A percentile compares a stretch with the other conserved stretches of the same genome.
Evolutionary conservation across 805 yeast genomes (phyloP).

Genomic region (Metschnikowia shivogae): DNA sequence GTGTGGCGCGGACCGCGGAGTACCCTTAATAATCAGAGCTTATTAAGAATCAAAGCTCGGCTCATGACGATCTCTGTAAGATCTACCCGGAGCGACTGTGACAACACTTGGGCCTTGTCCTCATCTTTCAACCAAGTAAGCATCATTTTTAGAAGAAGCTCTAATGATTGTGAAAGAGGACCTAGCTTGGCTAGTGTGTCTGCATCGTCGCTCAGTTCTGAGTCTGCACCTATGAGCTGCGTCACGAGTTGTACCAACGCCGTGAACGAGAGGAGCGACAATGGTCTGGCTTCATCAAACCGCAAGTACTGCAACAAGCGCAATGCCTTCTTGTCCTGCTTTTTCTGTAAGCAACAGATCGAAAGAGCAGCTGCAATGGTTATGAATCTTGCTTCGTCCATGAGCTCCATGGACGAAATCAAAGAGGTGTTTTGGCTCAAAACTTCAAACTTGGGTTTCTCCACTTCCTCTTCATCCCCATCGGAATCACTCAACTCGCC

Average conservation of each 20-base stretch:
- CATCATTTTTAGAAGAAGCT: constrained; percentile 22
- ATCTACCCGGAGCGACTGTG: constrained; percentile 21
- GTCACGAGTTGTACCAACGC: constrained; percentile 25
- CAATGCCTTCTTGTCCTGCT: constrained; percentile 18
- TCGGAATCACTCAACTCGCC: constrained; percentile 16
- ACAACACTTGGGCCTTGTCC: constrained; percentile 17
- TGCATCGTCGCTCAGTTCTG: constrained; percentile 12
- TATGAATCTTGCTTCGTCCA: constrained; percentile 33
- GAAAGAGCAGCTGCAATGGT: constrained; percentile 27
- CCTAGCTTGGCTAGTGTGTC: background rate
- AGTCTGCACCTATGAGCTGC: constrained; percentile 13
- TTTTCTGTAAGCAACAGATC: constrained; percentile 18
- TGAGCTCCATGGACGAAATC: constrained; percentile 28
- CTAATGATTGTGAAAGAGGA: constrained; percentile 16
- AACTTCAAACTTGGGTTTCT: background rate
- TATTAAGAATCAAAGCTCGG: constrained; percentile 32
- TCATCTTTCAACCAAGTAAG: constrained; percentile 31
- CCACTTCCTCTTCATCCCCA: background rate
- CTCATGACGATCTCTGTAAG: constrained; percentile 28
- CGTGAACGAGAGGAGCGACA: constrained; percentile 33
- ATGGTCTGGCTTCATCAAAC: constrained; percentile 14
- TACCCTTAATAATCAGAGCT: constrained; percentile 13
- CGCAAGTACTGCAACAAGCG: constrained; percentile 25
- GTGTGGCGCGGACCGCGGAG: background rate
- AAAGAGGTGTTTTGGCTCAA: constrained; percentile 20